Conservation (phyloP, 2,329 filamentous ascomycete species). For the Diaporthe nobilis region DNA sequence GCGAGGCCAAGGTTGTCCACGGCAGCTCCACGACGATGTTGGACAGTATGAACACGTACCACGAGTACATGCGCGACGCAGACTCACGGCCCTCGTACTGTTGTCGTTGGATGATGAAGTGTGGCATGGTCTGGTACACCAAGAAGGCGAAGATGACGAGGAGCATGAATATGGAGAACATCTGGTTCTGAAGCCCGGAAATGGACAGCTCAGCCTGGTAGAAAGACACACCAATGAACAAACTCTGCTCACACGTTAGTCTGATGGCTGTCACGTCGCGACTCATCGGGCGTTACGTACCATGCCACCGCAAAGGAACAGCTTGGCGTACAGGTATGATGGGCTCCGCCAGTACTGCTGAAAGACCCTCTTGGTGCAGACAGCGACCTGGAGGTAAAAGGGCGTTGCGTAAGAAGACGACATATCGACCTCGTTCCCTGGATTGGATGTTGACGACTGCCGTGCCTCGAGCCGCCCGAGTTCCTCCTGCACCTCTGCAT, state of each 20-base stretch:
- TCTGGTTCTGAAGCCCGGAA: conserved; percentile 78
- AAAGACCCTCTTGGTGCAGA: conserved; percentile 75
- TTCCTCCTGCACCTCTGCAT: conserved; percentile 68
- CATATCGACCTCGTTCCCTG: conserved; percentile 55
- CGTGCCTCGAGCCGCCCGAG: conserved; percentile 66
- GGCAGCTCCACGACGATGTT: conserved; percentile 80
- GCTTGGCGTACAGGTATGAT: conserved; percentile 79
- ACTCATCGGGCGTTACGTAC: conserved; percentile 47
- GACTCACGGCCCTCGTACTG: conserved; percentile 80
- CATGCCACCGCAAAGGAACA: conserved; percentile 65
- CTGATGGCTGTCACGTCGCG: background rate
- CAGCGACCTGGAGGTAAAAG: conserved; percentile 70
- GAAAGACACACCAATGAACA: conserved; percentile 82
- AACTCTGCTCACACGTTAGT: conserved; percentile 12
- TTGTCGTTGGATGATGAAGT: conserved; percentile 76
- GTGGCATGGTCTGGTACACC: conserved; percentile 77
- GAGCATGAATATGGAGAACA: conserved; percentile 80
- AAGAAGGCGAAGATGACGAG: conserved; percentile 77
- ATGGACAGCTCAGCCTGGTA: conserved; percentile 71
- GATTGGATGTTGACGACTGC: conserved; percentile 41
- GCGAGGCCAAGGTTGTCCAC: conserved; percentile 75
- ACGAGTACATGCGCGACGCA: conserved; percentile 77
- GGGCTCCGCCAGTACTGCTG: conserved; percentile 82
- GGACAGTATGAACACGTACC: conserved; percentile 76
- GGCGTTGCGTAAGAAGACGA: conserved; percentile 79